A percentile compares a stretch with the other conserved stretches of the same genome.
These are phyloP conservation scores for Penicillium mononematosum DNA, from an alignment of 495 filamentous ascomycete species.

Conservation along the genomic window DNA sequence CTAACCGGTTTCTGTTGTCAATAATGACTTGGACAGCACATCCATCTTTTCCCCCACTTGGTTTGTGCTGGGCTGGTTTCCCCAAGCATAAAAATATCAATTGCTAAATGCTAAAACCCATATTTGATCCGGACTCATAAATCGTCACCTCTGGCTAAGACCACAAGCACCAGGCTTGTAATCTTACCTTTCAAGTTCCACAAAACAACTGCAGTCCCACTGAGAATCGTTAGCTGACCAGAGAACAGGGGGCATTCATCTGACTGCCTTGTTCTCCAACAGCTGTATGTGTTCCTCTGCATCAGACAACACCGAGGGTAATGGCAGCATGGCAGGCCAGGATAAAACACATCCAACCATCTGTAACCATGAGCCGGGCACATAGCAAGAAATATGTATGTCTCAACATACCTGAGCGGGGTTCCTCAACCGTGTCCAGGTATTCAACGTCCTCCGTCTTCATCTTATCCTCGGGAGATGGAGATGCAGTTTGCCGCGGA, in stretches of 20 bases:
- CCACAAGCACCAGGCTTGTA: not conserved
- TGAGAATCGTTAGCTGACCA: not conserved
- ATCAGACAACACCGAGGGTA: conserved; percentile 1
- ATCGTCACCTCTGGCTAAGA: not conserved
- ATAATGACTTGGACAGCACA: not conserved
- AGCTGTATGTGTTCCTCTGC: not conserved
- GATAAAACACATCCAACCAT: conserved; percentile 5
- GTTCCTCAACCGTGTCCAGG: not conserved
- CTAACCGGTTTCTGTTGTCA: not conserved
- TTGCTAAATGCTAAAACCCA: not conserved
- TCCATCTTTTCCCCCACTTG: not conserved
- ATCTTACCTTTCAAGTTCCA: not conserved
- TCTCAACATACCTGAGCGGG: not conserved
- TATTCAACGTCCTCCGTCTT: not conserved
- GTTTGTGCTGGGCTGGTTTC: not conserved
- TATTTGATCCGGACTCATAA: not conserved
- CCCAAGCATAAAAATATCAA: not conserved
- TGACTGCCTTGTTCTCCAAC: not conserved
- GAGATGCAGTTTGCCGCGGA: not conserved
- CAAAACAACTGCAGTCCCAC: not conserved
- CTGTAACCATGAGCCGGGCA: not conserved
- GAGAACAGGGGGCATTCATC: not conserved
- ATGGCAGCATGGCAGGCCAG: conserved; percentile 5
- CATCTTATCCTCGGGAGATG: not conserved
- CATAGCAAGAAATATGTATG: too few relatives aligned